Evolutionary conservation across 257 asterid genomes (phyloP).

Genomic region (Solanum stenotomum): DNA sequence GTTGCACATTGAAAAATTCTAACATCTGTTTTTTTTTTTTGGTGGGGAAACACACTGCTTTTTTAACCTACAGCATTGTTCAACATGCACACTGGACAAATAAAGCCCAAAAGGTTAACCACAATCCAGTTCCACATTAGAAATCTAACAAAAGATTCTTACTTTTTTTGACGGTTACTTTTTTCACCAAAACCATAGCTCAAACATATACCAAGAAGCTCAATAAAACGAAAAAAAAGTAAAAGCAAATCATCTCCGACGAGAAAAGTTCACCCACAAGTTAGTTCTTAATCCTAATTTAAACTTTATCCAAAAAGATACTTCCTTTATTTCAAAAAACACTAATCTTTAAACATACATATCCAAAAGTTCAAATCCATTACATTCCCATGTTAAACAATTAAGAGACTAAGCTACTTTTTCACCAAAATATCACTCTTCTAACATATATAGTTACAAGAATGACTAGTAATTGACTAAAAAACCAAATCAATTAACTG

Average conservation of each 20-base stretch:
- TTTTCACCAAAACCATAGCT: not conserved
- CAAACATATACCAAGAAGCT: not conserved
- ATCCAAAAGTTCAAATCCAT: too few species aligned
- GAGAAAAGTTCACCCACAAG: too few species aligned
- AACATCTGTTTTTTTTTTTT: not conserved
- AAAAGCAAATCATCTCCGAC: not conserved
- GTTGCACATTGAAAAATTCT: not conserved
- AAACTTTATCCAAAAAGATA: too few species aligned
- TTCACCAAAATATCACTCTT: too few species aligned
- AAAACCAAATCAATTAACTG: too few species aligned
- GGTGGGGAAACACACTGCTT: not conserved
- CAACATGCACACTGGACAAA: not conserved
- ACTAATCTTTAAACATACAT: too few species aligned
- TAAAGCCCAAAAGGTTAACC: not conserved
- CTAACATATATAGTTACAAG: too few species aligned
- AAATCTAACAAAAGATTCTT: not conserved
- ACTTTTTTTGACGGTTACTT: not conserved
- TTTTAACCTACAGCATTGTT: not conserved
- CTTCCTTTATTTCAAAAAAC: too few species aligned
- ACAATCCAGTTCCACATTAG: not conserved
- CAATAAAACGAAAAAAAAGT: not conserved
- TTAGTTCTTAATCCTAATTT: too few species aligned
- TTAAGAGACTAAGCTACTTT: too few species aligned
- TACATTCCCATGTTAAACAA: too few species aligned
- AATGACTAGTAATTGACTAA: too few species aligned